Evolutionary conservation across 768 basidiomycete species (phyloP), one percentile per base, ranked within the genome.

Genomic region (Suillus subalutaceus): DNA sequence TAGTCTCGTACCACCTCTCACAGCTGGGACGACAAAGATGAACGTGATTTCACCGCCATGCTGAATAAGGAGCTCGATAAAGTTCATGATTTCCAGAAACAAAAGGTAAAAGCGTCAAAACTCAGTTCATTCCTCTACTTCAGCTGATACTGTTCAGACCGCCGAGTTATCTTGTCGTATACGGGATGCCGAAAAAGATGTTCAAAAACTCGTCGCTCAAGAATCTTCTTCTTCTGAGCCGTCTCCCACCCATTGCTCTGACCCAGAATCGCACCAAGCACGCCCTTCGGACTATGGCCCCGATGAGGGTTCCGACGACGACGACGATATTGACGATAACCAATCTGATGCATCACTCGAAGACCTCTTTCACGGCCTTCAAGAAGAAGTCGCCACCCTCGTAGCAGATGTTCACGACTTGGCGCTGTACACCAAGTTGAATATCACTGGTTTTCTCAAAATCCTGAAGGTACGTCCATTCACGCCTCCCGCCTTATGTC

Each of bases 391-490:
- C 23, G 97, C 96, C 1, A 92, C 88, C 50, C 86, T 99, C 53
- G 97, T 99, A 20, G 97, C 97, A 0, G 92, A 93, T 69, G 92
- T 94, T 13, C 93, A 96, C 70, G 93, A 95, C 76, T 84, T 96
- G 48, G 95, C 96, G 1, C 82, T 98, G 38, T 92, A 96, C 75
- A 96, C 97, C 4, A 99, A 99, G 76, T 86, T 99, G 63, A 99
- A 99, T 76, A 96, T 98, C 73, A 98, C 97, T 1, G 97, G 97
- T 12, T 99, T 99, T 77, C 92, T 98, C 85, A 99, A 99, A 81
- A 98, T 98, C 67, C 83, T 98, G 67, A 98, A 99, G 86, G 92
- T 91, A 66, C 57, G 77, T 77, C 15, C 57, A 32, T 2, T 57
- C 62, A 2, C 7, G 2, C 64, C 40, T 57, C 32, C 26, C n/a